Evolutionary conservation across 2,329 filamentous ascomycete genomes (phyloP).

Genomic region (Alternaria brassicae): DNA sequence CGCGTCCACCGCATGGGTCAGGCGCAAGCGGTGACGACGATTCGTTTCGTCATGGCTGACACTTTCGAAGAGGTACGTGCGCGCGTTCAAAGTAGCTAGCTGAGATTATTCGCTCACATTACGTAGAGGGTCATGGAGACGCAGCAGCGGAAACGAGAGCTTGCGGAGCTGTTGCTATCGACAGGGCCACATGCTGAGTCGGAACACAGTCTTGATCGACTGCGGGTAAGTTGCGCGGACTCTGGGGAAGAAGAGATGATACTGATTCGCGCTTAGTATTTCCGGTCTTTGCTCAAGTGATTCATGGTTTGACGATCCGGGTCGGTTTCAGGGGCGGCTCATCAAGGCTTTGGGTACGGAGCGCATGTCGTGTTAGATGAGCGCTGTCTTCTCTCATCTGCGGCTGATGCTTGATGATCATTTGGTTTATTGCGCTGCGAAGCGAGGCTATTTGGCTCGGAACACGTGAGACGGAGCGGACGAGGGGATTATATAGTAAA

Average conservation of each 20-base stretch:
- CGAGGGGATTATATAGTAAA: too few relatives aligned
- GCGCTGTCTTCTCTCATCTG: too few relatives aligned
- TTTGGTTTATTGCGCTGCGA: too few relatives aligned
- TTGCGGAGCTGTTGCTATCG: not conserved
- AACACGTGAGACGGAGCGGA: too few relatives aligned
- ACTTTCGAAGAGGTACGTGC: slow-evolving; percentile 45
- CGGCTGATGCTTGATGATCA: too few relatives aligned
- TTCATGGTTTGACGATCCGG: not conserved
- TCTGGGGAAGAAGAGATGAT: not conserved
- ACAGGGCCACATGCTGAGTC: not conserved
- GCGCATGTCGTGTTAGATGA: too few relatives aligned
- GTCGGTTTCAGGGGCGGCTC: not conserved
- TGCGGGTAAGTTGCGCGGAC: not conserved
- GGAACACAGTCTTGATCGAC: not conserved
- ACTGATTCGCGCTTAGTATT: not conserved
- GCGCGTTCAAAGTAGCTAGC: not conserved
- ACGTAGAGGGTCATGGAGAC: not conserved
- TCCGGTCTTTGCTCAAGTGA: not conserved
- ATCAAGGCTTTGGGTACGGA: too few relatives aligned
- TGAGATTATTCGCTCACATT: not conserved
- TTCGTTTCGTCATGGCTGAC: slow-evolving; percentile 50
- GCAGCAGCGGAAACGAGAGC: not conserved
- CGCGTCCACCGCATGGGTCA: slow-evolving; percentile 35
- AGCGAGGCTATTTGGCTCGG: too few relatives aligned
- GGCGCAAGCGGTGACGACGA: slow-evolving; percentile 41